Base-by-base conservation (phyloP, 352 stramenopile genomes). In the Pythium oligandrum region DNA sequence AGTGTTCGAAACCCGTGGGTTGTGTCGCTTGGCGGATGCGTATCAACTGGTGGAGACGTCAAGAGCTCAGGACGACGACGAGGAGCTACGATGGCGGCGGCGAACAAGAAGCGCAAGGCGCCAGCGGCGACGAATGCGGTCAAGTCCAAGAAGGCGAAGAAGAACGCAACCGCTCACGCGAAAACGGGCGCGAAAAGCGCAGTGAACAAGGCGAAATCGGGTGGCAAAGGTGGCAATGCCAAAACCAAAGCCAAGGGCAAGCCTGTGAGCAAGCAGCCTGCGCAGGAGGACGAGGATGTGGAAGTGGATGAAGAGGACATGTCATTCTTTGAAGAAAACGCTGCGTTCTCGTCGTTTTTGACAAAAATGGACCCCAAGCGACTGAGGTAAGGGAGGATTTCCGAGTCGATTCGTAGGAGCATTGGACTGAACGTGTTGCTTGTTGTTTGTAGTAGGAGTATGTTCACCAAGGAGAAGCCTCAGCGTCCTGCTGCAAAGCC, bases 251-350 rank as follows among this genome's bases (percentile, higher is more conserved):
- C 82, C 59, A 66, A 78, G 53, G 69, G 54, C 43, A 84, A 79
- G 66, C 68, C 51, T 37, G 38, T 35, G 30, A 72, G 68, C 56
- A 83, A 76, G 55, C 55, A 44, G 47, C 63, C 68, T 32, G 55
- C 63, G 51, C 53, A 74, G 47, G 54, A 75, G 12, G 42, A 68
- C 26, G 69, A 83, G n/a, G 78, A 83, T 4, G 75, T 76, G 40
- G 82, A 87, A 17, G 79, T 87, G n/a, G 79, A 86, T 44, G 84
- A 93, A 10, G 78, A 87, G 50, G 84, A 95, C 51, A 63, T 92
- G 50, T 80, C 73, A 40, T 92, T 93, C 59, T 89, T 87, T 50
- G 80, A 64, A 39, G 69, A 74, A 42, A 87, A 95, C 51, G 62
- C 61, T n/a, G 53, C 68, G 43, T 90, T 80, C 44, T 84, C 80